A percentile compares a stretch with the other conserved stretches of the same genome.
phyloP scores from a whole-genome alignment of 2,329 filamentous ascomycete genomes.

The Beauveria rudraprayagi region DNA sequence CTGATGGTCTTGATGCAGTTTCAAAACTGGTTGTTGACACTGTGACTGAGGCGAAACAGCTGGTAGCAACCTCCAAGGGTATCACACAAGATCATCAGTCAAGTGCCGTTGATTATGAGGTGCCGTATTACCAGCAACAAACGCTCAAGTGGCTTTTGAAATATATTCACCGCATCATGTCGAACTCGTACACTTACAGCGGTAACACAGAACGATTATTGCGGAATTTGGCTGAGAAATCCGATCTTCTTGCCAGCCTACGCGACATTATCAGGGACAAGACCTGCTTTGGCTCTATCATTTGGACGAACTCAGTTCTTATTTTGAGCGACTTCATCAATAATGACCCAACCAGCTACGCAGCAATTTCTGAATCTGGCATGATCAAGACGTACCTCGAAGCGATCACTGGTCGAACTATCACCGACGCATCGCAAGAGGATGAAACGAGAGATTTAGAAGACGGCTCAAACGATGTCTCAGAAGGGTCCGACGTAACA shows the following conservation, averaged over 20 bases:
- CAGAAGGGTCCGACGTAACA: slow-evolving; percentile 31
- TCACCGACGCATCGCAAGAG: slow-evolving; percentile 22
- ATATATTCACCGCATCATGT: slow-evolving; percentile 94
- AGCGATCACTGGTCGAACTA: slow-evolving; percentile 56
- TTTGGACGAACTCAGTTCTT: slow-evolving; percentile 91
- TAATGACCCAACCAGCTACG: slow-evolving; percentile 95
- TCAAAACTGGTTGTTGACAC: slow-evolving; percentile 79
- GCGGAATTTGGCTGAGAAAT: slow-evolving; percentile 89
- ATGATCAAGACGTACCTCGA: slow-evolving; percentile 81
- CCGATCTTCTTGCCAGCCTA: slow-evolving; percentile 70
- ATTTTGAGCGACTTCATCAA: slow-evolving; percentile 96
- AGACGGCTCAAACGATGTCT: slow-evolving; percentile 29
- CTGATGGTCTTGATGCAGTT: slow-evolving; percentile 80
- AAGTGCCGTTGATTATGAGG: slow-evolving; percentile 81
- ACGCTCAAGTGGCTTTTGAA: slow-evolving; percentile 91
- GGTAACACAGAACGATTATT: slow-evolving; percentile 84
- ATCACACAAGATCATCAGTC: slow-evolving; percentile 65
- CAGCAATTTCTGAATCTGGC: slow-evolving; percentile 88
- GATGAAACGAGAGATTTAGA: slow-evolving; percentile 13
- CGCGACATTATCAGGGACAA: slow-evolving; percentile 76
- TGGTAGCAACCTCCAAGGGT: slow-evolving; percentile 60
- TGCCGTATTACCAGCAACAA: slow-evolving; percentile 89
- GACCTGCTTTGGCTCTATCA: slow-evolving; percentile 74
- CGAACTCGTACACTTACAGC: slow-evolving; percentile 56
- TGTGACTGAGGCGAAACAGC: slow-evolving; percentile 59